A percentile compares a stretch with the other conserved stretches of the same genome.
Evolutionary conservation across 2,329 filamentous ascomycete species (phyloP).

Genomic region (Aureobasidium sp.): DNA sequence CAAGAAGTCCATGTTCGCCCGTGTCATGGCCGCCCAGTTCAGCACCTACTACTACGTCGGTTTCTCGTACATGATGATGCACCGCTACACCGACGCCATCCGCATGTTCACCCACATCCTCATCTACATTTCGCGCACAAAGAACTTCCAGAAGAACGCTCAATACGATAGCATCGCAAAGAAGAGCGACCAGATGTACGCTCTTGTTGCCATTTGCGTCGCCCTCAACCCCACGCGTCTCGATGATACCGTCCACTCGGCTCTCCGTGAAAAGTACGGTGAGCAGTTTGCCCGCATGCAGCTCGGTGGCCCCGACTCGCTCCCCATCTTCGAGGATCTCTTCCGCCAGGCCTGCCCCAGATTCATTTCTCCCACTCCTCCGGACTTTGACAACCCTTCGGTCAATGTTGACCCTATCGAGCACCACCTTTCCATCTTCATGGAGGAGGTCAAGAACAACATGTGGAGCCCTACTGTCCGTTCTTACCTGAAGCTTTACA

Average conservation of each 20-base stretch:
- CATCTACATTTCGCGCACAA: constrained; percentile 95
- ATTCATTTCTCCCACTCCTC: constrained; percentile 96
- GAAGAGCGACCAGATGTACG: constrained; percentile 99
- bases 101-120: constrained; percentile 99
- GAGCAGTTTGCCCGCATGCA: constrained; percentile 97
- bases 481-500: constrained; percentile 98
- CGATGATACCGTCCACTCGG: constrained; percentile 98
- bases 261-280: constrained; percentile 96
- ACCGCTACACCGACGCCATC: constrained; percentile 97
- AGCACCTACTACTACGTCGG: constrained; percentile 99
- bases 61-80: constrained; percentile 99
- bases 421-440: constrained; percentile 95
- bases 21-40: constrained; percentile 99
- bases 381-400: constrained; percentile 95
- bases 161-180: constrained; percentile 98
- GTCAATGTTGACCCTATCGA: constrained; percentile 95
- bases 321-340: constrained; percentile 96
- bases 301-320: constrained; percentile 87
- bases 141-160: constrained; percentile 99
- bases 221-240: constrained; percentile 95
- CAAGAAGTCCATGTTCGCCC: constrained; percentile 99
- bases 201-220: constrained; percentile 95
- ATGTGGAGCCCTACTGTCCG: constrained; percentile 97
- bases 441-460: constrained; percentile 99
- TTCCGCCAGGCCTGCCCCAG: constrained; percentile 98